A percentile compares a stretch with the other conserved stretches of the same genome.
Conservation (phyloP, 2,329 filamentous ascomycete genomes). For the Verticillium zaregamsianum region DNA sequence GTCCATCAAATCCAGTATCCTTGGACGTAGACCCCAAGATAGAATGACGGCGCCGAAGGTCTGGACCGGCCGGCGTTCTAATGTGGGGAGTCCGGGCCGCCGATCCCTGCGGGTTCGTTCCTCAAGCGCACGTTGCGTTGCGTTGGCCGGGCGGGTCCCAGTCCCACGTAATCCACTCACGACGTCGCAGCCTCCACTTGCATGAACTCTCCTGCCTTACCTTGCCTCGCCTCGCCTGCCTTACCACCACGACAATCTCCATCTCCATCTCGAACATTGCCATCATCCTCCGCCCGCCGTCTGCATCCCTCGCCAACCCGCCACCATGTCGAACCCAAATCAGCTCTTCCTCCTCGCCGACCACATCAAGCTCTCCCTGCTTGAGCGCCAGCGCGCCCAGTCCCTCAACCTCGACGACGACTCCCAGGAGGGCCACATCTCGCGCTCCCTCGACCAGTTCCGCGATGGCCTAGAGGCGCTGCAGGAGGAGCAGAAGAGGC, state of each 20-base stretch:
- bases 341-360: slow-evolving; percentile 92
- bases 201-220: neutral
- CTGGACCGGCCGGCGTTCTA: neutral
- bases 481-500: slow-evolving; percentile 57
- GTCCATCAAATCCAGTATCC: no score
- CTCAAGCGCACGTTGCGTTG: neutral
- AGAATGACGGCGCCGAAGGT: no score
- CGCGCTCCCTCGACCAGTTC: slow-evolving; percentile 81
- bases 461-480: slow-evolving; percentile 72
- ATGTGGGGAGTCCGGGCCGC: neutral
- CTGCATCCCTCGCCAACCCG: neutral
- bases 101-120: neutral
- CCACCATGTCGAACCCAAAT: slow-evolving; percentile 53
- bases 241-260: neutral
- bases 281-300: no score
- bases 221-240: neutral
- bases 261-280: neutral
- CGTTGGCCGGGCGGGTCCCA: neutral
- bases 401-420: slow-evolving; percentile 74
- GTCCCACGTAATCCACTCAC: neutral
- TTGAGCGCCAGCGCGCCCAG: slow-evolving; percentile 84
- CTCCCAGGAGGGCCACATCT: slow-evolving; percentile 84
- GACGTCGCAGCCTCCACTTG: neutral
- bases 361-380: slow-evolving; percentile 91
- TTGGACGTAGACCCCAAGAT: no score